Percentiles rank a stretch among this genome's conserved stretches.
Conservation (phyloP, 257 asterid genomes). For the Coffea canephora region DNA sequence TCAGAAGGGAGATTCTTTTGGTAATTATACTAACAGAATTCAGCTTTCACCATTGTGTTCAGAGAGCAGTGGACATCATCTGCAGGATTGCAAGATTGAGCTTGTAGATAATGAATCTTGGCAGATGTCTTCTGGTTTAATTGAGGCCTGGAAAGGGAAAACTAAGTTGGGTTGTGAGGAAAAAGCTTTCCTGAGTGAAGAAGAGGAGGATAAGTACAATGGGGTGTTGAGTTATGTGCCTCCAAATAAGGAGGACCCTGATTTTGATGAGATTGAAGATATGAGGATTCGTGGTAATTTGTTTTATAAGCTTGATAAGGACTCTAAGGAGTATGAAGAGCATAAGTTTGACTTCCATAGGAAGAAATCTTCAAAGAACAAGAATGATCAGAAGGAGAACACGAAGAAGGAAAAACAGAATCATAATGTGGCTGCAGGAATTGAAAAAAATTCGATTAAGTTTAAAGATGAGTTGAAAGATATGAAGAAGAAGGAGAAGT, state of each 20-base stretch:
- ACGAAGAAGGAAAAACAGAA: constrained; percentile 31
- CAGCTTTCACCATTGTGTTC: constrained; percentile 56
- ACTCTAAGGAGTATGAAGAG: constrained; percentile 78
- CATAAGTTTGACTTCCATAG: constrained; percentile 61
- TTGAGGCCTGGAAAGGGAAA: constrained; percentile 55
- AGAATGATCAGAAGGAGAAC: constrained; percentile 26
- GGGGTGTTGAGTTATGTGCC: constrained; percentile 18
- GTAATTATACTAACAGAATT: constrained; percentile 25
- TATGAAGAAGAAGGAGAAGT: constrained; percentile 25
- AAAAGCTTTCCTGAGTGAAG: constrained; percentile 23
- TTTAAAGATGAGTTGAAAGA: constrained; percentile 25
- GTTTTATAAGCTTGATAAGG: constrained; percentile 78
- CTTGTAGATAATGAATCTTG: constrained; percentile 63
- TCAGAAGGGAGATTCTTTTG: constrained; percentile 22
- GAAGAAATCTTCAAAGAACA: constrained; percentile 46
- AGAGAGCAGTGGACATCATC: constrained; percentile 20
- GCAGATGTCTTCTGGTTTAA: constrained; percentile 64
- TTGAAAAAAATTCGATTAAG: constrained; percentile 25
- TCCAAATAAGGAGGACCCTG: constrained; percentile 32
- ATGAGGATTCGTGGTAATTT: constrained; percentile 69
- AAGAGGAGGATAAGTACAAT: constrained; percentile 2
- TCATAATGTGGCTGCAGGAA: constrained; percentile 2
- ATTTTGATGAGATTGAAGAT: constrained; percentile 69
- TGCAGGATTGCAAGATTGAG: constrained; percentile 48
- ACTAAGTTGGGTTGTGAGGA: constrained; percentile 15